Evolutionary conservation across 164 flowering plant species (phyloP).

Genomic region (Tetracentron sinense): DNA sequence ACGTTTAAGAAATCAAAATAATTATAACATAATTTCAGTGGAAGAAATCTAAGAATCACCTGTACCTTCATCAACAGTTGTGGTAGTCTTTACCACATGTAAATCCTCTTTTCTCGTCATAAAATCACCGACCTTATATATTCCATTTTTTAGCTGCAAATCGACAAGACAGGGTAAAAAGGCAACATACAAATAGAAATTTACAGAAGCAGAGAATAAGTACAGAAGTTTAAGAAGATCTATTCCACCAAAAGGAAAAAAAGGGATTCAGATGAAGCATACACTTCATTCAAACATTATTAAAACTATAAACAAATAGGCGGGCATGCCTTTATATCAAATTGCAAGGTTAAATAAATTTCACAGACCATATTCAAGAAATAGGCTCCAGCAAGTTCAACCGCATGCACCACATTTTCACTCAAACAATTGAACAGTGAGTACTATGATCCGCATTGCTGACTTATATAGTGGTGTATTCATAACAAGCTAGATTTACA

Average conservation of each 20-base stretch:
- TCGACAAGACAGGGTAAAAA: background rate
- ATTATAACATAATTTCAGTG: background rate
- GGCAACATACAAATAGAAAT: background rate
- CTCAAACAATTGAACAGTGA: too few species aligned
- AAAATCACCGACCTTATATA: slow-evolving; percentile 82
- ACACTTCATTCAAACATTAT: background rate
- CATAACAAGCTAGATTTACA: too few species aligned
- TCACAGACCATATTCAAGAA: too few species aligned
- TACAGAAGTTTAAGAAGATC: background rate
- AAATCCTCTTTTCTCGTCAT: slow-evolving; percentile 81
- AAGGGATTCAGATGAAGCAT: background rate
- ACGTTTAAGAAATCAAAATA: slow-evolving; percentile 12
- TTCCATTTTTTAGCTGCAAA: slow-evolving; percentile 57
- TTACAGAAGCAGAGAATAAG: background rate
- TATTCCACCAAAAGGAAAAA: too few species aligned
- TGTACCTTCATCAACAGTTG: slow-evolving; percentile 88
- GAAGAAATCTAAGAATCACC: background rate
- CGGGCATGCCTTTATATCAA: too few species aligned
- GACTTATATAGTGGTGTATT: too few species aligned
- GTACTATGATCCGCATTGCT: too few species aligned
- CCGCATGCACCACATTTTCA: too few species aligned
- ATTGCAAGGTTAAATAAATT: background rate
- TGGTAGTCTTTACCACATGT: slow-evolving; percentile 76
- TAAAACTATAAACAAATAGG: too few species aligned
- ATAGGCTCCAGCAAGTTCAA: too few species aligned